Conservation (phyloP, 805 yeast species). For the Candida namnaoensis region DNA sequence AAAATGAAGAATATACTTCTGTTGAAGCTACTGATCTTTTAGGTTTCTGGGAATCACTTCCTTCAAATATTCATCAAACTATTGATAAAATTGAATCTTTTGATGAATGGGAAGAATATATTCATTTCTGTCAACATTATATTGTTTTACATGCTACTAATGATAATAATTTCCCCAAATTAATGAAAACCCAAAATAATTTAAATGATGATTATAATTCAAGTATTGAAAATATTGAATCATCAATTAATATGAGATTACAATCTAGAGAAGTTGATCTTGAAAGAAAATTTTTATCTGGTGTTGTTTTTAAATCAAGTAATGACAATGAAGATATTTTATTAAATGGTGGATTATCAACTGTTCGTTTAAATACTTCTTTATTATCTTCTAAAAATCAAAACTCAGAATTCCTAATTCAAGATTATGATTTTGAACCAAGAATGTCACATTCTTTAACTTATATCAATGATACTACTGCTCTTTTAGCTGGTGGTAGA, state of each 20-base stretch:
- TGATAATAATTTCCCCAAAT: constrained; percentile 3
- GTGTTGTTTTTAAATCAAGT: neutral
- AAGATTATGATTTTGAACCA: constrained; percentile 19
- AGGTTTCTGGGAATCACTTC: constrained; percentile 49
- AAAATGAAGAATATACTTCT: constrained; percentile 31
- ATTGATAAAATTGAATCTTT: constrained; percentile 54
- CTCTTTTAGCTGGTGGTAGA: constrained; percentile 59
- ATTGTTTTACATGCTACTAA: constrained; percentile 58
- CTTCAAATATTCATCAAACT: constrained; percentile 24
- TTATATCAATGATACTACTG: constrained; percentile 15
- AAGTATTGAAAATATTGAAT: neutral
- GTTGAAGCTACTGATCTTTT: constrained; percentile 46
- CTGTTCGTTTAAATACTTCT: constrained; percentile 16
- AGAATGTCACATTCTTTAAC: constrained; percentile 56
- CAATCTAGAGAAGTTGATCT: constrained; percentile 1
- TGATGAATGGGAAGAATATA: constrained; percentile 82
- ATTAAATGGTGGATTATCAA: constrained; percentile 27
- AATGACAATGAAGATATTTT: constrained; percentile 8
- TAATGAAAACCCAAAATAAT: neutral
- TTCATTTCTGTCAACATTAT: constrained; percentile 69
- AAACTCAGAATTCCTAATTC: neutral
- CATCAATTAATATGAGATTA: too few species aligned
- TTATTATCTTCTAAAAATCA: constrained; percentile 1
- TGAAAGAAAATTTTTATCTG: constrained; percentile 9
- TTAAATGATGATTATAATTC: neutral